Base-by-base conservation (phyloP, 208 protist species). In the Balamuthia mandrillaris region DNA sequence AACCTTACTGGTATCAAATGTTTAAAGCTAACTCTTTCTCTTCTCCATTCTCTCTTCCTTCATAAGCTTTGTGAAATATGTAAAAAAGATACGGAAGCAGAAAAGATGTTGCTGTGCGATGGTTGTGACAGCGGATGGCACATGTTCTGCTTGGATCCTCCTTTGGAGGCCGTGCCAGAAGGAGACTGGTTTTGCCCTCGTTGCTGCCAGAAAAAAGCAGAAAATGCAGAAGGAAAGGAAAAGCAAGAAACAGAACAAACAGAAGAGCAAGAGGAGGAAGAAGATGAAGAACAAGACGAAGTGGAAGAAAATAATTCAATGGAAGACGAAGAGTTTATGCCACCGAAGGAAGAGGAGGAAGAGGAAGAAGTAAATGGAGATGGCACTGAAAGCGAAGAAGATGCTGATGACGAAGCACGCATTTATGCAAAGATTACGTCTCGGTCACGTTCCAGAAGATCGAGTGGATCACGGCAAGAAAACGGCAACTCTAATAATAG, bases 171-270 rank as follows among this genome's bases (percentile, higher is more conserved):
- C 3, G 44, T 75, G 42, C 87, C 87, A 1, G 31, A 6, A 5
- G 87, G 87, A 14, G 68, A 86, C 1, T 77, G 78, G 86, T 72
- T 78, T 47, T 78, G 68, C 68, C 68, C 68, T 9, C 2, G 31
- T 6, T 6, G 24, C 24, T 6, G 1, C 21, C 31, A 37, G 60
- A 9, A 42, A 37, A 31, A 68, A 42, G 12, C 24, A 14, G 3
- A 27, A 21, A 29, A 35, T 44, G 58, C 21, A 21, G 3, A 5
- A 9, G 5, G 24, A 21, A 1, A 29, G 18, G 37, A 47, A 72
- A 42, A 72, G 33, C n/a, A 49, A 44, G 63, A 72, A 4, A 35
- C 27, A 72, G 9, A 21, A 61, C 21, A 31, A 61, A 16, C 6
- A 3, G 14, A 24, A 35, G 2, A 66, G 29, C 58, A 35, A 39